These are phyloP conservation scores for Coemansia sp. DNA, from an alignment of 192 early-diverging fungal genomes.

Conservation along the genomic window DNA sequence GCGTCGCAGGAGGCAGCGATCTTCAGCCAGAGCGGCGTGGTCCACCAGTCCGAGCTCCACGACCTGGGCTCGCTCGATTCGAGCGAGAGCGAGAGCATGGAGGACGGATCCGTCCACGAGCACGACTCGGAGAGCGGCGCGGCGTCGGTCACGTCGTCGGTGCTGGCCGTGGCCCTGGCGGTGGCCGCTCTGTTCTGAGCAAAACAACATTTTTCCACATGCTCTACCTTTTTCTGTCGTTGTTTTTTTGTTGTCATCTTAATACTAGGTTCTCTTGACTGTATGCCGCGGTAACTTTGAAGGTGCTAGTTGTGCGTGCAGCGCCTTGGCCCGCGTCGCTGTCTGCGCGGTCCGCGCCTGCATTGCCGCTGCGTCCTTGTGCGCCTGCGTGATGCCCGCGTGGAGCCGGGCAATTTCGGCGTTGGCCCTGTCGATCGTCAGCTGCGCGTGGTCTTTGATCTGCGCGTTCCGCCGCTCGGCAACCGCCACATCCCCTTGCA, in stretches of 20 bases:
- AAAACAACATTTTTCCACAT: neutral
- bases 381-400: neutral
- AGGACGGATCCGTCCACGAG: neutral
- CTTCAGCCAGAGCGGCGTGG: slow-evolving; percentile 31
- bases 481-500: slow-evolving; percentile 32
- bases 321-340: slow-evolving; percentile 19
- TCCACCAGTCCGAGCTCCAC: slow-evolving; percentile 13
- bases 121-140: slow-evolving; percentile 21
- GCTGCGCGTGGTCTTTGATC: slow-evolving; percentile 44
- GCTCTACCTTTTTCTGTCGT: neutral
- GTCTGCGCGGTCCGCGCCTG: slow-evolving; percentile 10
- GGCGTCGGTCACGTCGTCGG: slow-evolving; percentile 25
- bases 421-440: slow-evolving; percentile 37
- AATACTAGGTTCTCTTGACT: neutral
- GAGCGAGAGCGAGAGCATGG: slow-evolving; percentile 14
- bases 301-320: slow-evolving; percentile 37
- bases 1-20: slow-evolving; percentile 45
- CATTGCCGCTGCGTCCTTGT: slow-evolving; percentile 4
- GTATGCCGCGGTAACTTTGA: slow-evolving; percentile 10
- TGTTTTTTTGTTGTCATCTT: slow-evolving; percentile 15
- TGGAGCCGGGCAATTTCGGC: slow-evolving; percentile 31
- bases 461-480: slow-evolving; percentile 38
- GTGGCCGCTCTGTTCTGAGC: slow-evolving; percentile 47
- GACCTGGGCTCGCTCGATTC: slow-evolving; percentile 35
- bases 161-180: slow-evolving; percentile 32